Evolutionary conservation across 164 flowering plant genomes (phyloP), one percentile per base, ranked within the genome.

Genomic region (Macadamia tetraphylla): DNA sequence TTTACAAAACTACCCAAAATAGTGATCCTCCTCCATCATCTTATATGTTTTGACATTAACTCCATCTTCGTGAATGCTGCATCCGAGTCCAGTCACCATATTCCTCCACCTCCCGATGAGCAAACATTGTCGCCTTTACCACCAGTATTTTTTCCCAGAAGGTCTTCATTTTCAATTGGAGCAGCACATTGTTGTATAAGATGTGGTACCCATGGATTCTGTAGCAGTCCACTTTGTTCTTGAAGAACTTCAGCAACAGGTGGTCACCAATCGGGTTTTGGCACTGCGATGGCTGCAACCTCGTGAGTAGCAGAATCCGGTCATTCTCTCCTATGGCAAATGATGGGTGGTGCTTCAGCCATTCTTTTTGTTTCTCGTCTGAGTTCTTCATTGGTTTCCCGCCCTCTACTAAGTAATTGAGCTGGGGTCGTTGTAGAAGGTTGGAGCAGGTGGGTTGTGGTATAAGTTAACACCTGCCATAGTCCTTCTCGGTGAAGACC

Each of bases 41-140:
- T 23, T 23, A 23, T 23, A 23, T 23, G 23, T 23, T 23, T 23
- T 23, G 23, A 84, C 76, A 79, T 75, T 80, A 88, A 94, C 49
- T 90, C 97, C 99, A 94, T 94, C 74, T 92, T 97, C 32, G 97
- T 88, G 76, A 94, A 77, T 51, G 82, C 75, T 32, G 99, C 99
- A 78, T 94, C 99, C 65, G 97, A 90, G 83, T 94, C 99, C 43
- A 94, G 92, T 97, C 97, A 94, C 92, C 92, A 94, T 79, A 94
- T 83, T 97, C 99, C 86, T 94, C 98, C 30, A 87, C 87, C 74
- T 92, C 97, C 68, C 97, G 99, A 75, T 94, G 97, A 60, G 99
- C 94, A 67, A 92, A 30, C 99, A 94, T 94, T 3, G 95, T 91
- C 6, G 99, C 88, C 13, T 82, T 78, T 32, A 94, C 83, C 29